phyloP scores from a whole-genome alignment of 495 filamentous ascomycete genomes.

The Trichoderma parareesei region DNA sequence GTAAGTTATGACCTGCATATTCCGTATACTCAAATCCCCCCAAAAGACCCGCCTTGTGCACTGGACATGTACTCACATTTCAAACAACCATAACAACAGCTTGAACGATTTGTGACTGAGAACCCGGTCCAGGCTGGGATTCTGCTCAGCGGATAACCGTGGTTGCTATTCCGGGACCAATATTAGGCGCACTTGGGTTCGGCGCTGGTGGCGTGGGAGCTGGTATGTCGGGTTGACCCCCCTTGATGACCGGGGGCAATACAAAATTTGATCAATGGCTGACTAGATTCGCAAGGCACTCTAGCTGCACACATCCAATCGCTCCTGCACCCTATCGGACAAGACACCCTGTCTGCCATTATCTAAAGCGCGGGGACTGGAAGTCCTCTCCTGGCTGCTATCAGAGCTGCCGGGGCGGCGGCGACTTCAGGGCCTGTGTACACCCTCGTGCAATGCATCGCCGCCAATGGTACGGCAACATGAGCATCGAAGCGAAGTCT shows the following conservation, averaged over 20 bases:
- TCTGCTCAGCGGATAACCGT: not conserved
- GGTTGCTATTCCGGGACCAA: not conserved
- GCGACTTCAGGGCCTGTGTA: not conserved
- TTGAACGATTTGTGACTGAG: not conserved
- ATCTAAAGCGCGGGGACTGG: constrained; percentile 23
- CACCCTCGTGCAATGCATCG: not conserved
- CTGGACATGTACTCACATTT: not conserved
- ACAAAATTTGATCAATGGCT: not conserved
- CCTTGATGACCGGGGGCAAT: not conserved
- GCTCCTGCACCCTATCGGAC: constrained; percentile 17
- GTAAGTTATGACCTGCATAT: not conserved
- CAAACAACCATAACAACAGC: not conserved
- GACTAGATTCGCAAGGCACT: constrained; percentile 14
- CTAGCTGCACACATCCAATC: constrained; percentile 17
- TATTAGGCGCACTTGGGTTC: constrained; percentile 5
- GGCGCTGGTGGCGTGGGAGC: constrained; percentile 3
- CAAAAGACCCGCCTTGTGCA: not conserved
- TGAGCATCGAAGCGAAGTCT: not conserved
- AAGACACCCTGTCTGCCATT: constrained; percentile 16
- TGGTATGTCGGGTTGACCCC: not conserved
- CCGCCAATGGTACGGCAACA: not conserved
- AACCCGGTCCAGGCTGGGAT: not conserved
- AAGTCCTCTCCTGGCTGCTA: constrained; percentile 5
- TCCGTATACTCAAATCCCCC: not conserved
- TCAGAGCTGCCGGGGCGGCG: constrained; percentile 15